Percentiles rank a stretch among this genome's conserved stretches.
Evolutionary conservation across 2,329 filamentous ascomycete genomes (phyloP).

Genomic region (Ambrosiella beaveri): DNA sequence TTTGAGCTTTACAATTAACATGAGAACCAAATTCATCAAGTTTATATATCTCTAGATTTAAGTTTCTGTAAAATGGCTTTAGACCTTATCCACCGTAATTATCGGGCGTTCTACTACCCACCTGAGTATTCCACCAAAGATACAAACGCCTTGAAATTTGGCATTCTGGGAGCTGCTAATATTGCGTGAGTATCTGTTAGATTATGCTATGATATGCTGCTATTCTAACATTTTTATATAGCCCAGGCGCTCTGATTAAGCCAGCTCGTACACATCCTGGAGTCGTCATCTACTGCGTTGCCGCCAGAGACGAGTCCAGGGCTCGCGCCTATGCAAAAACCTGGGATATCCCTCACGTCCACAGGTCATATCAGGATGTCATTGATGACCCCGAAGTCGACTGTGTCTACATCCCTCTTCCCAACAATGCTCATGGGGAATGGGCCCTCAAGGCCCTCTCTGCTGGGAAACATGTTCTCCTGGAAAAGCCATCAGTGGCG

Average conservation of each 20-base stretch:
- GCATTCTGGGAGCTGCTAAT: conserved; percentile 25
- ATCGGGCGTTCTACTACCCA: conserved; percentile 2
- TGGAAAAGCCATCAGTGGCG: conserved; percentile 8
- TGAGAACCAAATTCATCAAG: too few species aligned
- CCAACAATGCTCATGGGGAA: conserved; percentile 25
- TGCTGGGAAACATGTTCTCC: conserved; percentile 31
- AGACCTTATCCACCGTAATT: background rate
- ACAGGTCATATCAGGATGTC: conserved; percentile 29
- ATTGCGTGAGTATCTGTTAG: conserved; percentile 15
- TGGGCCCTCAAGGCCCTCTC: conserved; percentile 29
- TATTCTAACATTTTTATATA: conserved; percentile 13
- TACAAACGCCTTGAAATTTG: conserved; percentile 21
- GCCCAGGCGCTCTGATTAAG: conserved; percentile 25
- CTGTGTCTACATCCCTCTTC: conserved; percentile 32
- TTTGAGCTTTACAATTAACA: too few species aligned
- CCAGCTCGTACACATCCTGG: conserved; percentile 36
- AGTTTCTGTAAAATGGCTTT: background rate
- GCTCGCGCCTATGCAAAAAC: conserved; percentile 34
- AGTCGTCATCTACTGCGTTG: conserved; percentile 34
- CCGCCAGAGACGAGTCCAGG: conserved; percentile 29
- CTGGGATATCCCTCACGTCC: conserved; percentile 32
- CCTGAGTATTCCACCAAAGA: conserved; percentile 3
- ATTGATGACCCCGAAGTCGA: conserved; percentile 24
- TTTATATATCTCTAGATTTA: background rate
- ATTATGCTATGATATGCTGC: background rate